phyloP scores from a whole-genome alignment of 78 protist genomes.

The Cavenderia fasciculata region DNA sequence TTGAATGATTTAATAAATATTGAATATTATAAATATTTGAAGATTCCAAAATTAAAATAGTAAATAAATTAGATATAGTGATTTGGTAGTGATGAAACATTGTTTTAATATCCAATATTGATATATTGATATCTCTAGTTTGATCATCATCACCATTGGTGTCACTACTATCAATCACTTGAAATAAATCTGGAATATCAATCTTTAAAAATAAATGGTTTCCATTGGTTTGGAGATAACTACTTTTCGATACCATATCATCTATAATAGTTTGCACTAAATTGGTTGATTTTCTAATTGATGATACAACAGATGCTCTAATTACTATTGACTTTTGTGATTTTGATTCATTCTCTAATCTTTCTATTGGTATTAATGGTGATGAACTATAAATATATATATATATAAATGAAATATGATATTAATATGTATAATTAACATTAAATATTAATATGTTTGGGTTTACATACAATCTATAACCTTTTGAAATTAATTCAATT shows the following conservation, averaged over 20 bases:
- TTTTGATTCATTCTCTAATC: not conserved
- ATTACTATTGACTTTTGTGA: not conserved
- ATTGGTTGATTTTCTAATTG: not conserved
- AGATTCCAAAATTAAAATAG: not conserved
- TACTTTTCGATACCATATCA: not conserved
- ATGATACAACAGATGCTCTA: not conserved
- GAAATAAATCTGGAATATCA: not conserved
- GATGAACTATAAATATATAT: conserved; percentile 8
- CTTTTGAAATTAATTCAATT: conserved; percentile 57
- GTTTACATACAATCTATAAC: conserved; percentile 36
- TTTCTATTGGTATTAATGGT: conserved; percentile 16
- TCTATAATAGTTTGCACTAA: not conserved
- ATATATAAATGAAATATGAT: not conserved
- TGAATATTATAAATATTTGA: not conserved
- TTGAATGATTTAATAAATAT: not conserved
- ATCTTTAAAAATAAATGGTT: not conserved
- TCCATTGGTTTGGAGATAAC: not conserved
- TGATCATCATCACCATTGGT: not conserved
- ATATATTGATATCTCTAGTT: not conserved
- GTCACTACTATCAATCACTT: not conserved
- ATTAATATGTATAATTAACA: too few species aligned
- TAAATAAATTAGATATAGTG: conserved; percentile 42
- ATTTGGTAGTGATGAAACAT: conserved; percentile 37
- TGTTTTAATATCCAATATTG: conserved; percentile 15
- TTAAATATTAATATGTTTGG: too few species aligned